Conservation (phyloP, 2,329 filamentous ascomycete species). For the Calonectria pseudoreteaudii region DNA sequence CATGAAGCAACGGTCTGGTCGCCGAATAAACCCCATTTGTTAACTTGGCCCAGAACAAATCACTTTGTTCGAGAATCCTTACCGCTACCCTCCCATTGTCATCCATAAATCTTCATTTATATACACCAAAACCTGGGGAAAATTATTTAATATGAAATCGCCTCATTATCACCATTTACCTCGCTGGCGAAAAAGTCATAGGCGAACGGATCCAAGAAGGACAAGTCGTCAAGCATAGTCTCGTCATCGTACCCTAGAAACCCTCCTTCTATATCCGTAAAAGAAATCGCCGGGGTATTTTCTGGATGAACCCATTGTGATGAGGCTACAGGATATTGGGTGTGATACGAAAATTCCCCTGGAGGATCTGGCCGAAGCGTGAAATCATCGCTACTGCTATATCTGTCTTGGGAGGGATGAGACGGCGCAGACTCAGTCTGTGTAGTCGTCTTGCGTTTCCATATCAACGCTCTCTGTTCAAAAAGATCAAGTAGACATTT, state of each 20-base stretch:
- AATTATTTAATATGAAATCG: neutral
- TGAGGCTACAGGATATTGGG: neutral
- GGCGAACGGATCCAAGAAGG: neutral
- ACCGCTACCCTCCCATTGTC: neutral
- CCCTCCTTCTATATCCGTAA: neutral
- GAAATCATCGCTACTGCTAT: neutral
- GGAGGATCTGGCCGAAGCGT: neutral
- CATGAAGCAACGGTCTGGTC: too few relatives aligned
- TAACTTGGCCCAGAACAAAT: too few relatives aligned
- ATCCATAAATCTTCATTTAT: neutral
- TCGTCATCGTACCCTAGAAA: neutral
- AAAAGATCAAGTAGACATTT: slow-evolving; percentile 1
- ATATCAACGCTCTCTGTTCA: neutral
- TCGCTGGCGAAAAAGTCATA: neutral
- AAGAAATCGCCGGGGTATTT: neutral
- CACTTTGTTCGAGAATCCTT: too few relatives aligned
- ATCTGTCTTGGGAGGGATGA: neutral
- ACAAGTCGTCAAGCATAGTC: neutral
- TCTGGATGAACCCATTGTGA: neutral
- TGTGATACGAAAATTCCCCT: neutral
- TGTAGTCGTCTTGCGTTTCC: neutral
- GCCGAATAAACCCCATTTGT: too few relatives aligned
- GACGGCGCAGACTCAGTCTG: neutral
- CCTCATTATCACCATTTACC: neutral
- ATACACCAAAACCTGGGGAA: neutral